Base-by-base conservation (phyloP, 169 alveolate species). In the Babesia divergens region DNA sequence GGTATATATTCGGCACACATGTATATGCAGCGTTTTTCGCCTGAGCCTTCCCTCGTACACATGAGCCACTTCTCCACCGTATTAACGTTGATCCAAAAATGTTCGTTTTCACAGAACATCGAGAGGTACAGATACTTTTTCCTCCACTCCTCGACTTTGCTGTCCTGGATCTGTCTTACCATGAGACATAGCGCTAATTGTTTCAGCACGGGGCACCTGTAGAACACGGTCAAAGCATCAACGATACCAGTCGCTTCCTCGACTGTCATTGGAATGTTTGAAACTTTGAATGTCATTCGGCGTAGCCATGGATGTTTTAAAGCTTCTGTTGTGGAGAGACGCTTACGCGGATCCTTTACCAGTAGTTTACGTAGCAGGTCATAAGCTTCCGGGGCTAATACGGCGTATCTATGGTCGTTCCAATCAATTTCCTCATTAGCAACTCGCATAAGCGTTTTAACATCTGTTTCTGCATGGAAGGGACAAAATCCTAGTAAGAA, bases 291-390 rank as follows among this genome's bases (percentile, higher is more conserved):
- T 16, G 82, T 77, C 43, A 60, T 55, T n/a, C 69, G 67, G 38
- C 70, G 72, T 18, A 77, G 65, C 97, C 97, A 95, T 14, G 91
- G 91, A 70, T 95, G 97, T 32, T 84, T 74, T 51, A 94, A 81
- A 4, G 97, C 96, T 40, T 92, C 93, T 50, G 89, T 84, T 20
- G 98, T 97, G 49, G 96, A 88, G n/a, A 89, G 44, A 42, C 98
- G 46, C 74, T 89, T 85, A 64, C 88, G 74, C 31, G 97, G 94
- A 52, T 93, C 94, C 70, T 67, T 84, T 49, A 81, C 86, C 74
- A 96, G 85, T 80, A 96, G 90, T 74, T 91, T 91, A 55, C 85
- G 75, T 22, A 95, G 90, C 44, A 96, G 90, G 65, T 94, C 95
- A 62, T 92, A 92, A 11, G 97, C 99, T 50, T 94, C 96, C 28